Evolutionary conservation across 176 grass and related monocot genomes (phyloP), one percentile per base, ranked within the genome.

Genomic region (Oryza punctata): DNA sequence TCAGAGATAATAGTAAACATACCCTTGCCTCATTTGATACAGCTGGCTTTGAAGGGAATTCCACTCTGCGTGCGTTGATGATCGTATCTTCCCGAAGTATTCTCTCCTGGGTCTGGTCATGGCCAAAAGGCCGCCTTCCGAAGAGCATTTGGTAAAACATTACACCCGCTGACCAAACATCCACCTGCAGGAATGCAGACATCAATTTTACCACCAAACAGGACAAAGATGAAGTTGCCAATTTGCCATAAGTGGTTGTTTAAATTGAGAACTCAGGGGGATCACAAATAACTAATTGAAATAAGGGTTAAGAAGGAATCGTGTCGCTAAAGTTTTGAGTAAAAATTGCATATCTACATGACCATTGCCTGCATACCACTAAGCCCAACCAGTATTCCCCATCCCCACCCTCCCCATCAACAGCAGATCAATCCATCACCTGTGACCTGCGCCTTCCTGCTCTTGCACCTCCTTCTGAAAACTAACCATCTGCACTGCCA

Each of bases 101-200:
- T 82, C 93, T 91, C 86, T 99, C 97, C 59, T 94, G 97, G 61
- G 97, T 99, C 87, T 96, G 93, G 44, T 99, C 97, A 87, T 99
- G 97, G 32, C 97, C 97, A 84, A 99, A 99, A 73, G 97, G 97
- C 13, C 93, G 91, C 84, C 35, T 92, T 64, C 93, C 97, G 82
- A 86, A 96, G 12, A 99, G 93, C 97, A 99, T 99, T 81, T 99
- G 97, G 64, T 99, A 99, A 77, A 99, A 89, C 78, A 99, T 99
- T 49, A 99, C 86, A 88, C 97, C 97, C n/a, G 91, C 84, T 76
- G 97, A 99, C 97, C 97, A 99, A 77, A 99, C 97, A 87, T 99
- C 97, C 78, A 99, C 97, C 93, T 99, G 78, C 75, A 83, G 21
- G 32, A 93, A 73, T 83, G 41, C 38, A 23, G 74, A 81, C 21